phyloP scores from a whole-genome alignment of 495 filamentous ascomycete genomes.

The Cercophora newfieldiana region DNA sequence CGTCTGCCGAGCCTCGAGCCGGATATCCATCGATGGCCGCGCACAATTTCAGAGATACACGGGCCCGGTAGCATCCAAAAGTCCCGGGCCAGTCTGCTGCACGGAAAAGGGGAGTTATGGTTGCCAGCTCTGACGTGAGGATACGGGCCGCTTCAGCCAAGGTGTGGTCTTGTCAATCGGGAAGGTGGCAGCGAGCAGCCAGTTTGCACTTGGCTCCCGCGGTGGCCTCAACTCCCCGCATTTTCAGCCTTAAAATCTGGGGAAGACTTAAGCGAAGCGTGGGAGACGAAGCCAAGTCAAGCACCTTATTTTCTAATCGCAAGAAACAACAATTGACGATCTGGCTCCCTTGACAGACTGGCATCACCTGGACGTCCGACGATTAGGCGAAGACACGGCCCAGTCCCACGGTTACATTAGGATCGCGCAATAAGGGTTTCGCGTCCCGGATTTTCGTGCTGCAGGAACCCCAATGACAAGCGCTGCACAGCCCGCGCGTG shows the following conservation, averaged over 20 bases:
- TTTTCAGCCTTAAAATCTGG: constrained; percentile 16
- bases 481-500: constrained; percentile 8
- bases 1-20: not conserved
- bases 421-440: not conserved
- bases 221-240: constrained; percentile 5
- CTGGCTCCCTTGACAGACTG: not conserved
- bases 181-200: not conserved
- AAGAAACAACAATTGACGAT: not conserved
- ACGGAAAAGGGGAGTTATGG: not conserved
- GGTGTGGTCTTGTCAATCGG: not conserved
- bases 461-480: constrained; percentile 7
- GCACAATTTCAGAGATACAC: not conserved
- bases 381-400: not conserved
- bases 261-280: not conserved
- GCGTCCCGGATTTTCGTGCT: not conserved
- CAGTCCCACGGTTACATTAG: not conserved
- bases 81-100: not conserved
- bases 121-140: not conserved
- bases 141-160: not conserved
- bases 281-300: not conserved
- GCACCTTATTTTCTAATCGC: not conserved
- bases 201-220: not conserved
- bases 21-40: not conserved
- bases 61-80: not conserved
- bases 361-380: not conserved